Evolutionary conservation across 163 green algal species (phyloP).

Genomic region (Smithsoniella earleae): DNA sequence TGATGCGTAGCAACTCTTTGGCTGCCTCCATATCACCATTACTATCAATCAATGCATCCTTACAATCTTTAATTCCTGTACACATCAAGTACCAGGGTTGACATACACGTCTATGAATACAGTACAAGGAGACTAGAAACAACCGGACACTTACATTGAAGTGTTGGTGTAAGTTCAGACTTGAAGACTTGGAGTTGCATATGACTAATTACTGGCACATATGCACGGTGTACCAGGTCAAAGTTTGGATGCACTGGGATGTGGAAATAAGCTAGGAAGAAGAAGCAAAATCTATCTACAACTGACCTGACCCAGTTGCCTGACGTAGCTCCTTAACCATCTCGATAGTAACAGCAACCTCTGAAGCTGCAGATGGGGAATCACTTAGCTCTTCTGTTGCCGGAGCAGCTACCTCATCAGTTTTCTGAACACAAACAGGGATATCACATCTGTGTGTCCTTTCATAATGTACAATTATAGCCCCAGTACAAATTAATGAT

Average conservation of each 20-base stretch:
- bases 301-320: neutral
- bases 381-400: neutral
- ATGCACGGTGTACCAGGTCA: too few species aligned
- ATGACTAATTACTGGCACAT: too few species aligned
- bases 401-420: neutral
- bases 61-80: slow-evolving; percentile 99
- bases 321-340: neutral
- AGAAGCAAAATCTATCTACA: neutral
- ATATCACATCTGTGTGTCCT: too few species aligned
- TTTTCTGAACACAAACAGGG: too few species aligned
- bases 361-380: too few species aligned
- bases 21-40: slow-evolving; percentile 67
- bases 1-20: slow-evolving; percentile 85
- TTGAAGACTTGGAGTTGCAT: neutral
- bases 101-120: slow-evolving; percentile 1
- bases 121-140: neutral
- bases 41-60: slow-evolving; percentile 82
- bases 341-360: neutral
- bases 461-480: too few species aligned
- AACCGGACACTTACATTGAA: neutral
- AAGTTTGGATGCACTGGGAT: neutral
- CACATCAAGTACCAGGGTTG: slow-evolving; percentile 62
- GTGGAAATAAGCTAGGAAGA: neutral
- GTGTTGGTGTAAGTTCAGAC: neutral
- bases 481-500: too few species aligned